Base-by-base conservation (phyloP, 257 asterid genomes). In the Eucommia ulmoides region DNA sequence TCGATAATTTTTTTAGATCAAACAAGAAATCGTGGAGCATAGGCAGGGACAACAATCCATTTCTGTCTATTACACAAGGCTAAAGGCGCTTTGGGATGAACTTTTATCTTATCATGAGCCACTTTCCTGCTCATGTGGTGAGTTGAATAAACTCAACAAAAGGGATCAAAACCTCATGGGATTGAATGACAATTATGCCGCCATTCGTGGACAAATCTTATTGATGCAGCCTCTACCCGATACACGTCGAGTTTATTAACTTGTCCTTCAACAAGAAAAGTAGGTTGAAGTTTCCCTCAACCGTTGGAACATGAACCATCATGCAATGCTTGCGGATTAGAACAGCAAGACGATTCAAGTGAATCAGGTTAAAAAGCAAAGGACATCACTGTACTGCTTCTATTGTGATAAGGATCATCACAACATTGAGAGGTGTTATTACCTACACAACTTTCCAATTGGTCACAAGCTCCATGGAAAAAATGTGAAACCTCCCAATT, bases 271-370 rank as follows among this genome's bases (percentile, higher is more conserved):
- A 20, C 24, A 48, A 20, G 52, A 48, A 21, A 48, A 48, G 17
- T 23, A 20, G 8, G 52, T 2, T 0, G 29, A 48, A 48, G 52
- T 48, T 17, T 48, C 29, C 15, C 52, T 48, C 14, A 48, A 48
- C n/a, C 52, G 16, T 48, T 16, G 52, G 17, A 48, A 48, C 52
- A 48, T 21, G 7, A 48, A 22, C 7, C 52, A 2, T 12, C 52
- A 29, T 29, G 38, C 38, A 5, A 29, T 29, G 38, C 38, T 29
- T 29, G 38, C 12, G 12, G 38, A 29, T 29, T 12, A 29, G 38
- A 29, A 29, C 38, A 29, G 12, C 12, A 29, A 29, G 38, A 29
- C 12, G 38, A 29, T 12, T 29, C 12, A 29, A 29, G 12, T 12
- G 12, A 7, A 29, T 29, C 38, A 29, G 12, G 12, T 29, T 29